A percentile compares a stretch with the other conserved stretches of the same genome.
phyloP scores from a whole-genome alignment of 768 basidiomycete species.

The Kwoniella mangroviensis region DNA sequence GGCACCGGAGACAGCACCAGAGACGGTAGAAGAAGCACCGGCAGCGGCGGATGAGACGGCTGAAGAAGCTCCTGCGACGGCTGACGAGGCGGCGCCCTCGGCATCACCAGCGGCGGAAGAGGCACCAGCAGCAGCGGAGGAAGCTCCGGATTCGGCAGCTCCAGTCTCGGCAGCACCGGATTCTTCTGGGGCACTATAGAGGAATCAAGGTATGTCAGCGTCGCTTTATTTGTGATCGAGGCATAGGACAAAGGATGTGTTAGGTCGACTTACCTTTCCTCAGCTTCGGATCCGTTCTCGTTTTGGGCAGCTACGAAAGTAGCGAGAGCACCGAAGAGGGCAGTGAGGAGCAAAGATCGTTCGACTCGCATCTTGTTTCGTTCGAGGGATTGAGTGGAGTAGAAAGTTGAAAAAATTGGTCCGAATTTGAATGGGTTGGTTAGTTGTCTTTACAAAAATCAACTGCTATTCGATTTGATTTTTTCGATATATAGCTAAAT shows the following conservation, averaged over 20 bases:
- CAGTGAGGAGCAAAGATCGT: conserved; percentile 22
- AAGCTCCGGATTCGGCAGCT: conserved; percentile 5
- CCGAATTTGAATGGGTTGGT: background rate
- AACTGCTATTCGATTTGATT: background rate
- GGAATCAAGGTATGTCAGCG: background rate
- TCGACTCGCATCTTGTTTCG: conserved; percentile 22
- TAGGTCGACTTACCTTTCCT: conserved; percentile 15
- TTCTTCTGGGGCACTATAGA: background rate
- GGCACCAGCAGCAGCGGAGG: conserved; percentile 5
- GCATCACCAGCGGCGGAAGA: background rate
- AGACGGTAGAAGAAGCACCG: background rate
- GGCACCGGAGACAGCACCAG: background rate
- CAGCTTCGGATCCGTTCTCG: conserved; percentile 20
- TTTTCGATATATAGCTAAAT: background rate
- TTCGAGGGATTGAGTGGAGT: background rate
- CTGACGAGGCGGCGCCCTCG: conserved; percentile 4
- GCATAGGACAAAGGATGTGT: background rate
- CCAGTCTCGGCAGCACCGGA: conserved; percentile 8
- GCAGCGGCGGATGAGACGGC: background rate
- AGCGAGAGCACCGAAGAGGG: conserved; percentile 24
- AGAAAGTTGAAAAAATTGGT: conserved; percentile 1
- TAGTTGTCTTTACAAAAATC: conserved; percentile 15
- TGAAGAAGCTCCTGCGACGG: conserved; percentile 4
- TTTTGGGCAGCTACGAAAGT: conserved; percentile 20
- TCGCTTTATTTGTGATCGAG: background rate